Evolutionary conservation across 2,329 filamentous ascomycete species (phyloP), one percentile per base, ranked within the genome.

Genomic region (Metarhizium brunneum): DNA sequence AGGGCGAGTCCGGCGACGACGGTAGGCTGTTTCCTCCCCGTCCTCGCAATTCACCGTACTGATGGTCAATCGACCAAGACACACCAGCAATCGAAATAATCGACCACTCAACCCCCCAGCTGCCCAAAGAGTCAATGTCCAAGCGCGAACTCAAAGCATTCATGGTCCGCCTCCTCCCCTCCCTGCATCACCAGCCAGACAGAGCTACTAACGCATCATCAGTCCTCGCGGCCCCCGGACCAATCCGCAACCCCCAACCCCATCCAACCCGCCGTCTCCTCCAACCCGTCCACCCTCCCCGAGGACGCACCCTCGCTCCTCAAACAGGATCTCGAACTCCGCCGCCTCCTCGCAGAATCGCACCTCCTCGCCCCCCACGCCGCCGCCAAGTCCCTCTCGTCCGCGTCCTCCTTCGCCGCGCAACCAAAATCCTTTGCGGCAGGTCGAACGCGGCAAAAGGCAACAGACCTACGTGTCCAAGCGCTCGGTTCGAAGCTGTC

Each of bases 271-370:
- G 6, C 6, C 64, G 32, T 61, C 35, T n/a, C 69, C 30, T 60
- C 66, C 16, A 61, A 67, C 56, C 13, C 45, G 20, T 48, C 45
- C 63, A 61, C 56, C 69, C 64, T 71, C 53, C 70, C 78, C 57
- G 82, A 87, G 65, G 81, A 86, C 65, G 79, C 80, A 53, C 78
- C 78, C 60, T 80, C 80, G 11, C 87, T 95, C 59, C 79, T 97
- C 18, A 91, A 92, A 68, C 92, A 96, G 70, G 94, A 97, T 69
- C 84, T 96, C 54, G 92, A 90, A 43, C 84, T 99, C 14, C 92
- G 96, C 69, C 86, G 91, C 50, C 84, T 99, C 45, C 83, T 99
- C 56, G 81, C 86, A 62, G 94, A 99, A 77, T 96, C 92, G 0
- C 91, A 96, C 71, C 85, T 97, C 58, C 84, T 97, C 56, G 59